Evolutionary conservation across 768 basidiomycete genomes (phyloP).

Genomic region (Pleurotus giganteus): DNA sequence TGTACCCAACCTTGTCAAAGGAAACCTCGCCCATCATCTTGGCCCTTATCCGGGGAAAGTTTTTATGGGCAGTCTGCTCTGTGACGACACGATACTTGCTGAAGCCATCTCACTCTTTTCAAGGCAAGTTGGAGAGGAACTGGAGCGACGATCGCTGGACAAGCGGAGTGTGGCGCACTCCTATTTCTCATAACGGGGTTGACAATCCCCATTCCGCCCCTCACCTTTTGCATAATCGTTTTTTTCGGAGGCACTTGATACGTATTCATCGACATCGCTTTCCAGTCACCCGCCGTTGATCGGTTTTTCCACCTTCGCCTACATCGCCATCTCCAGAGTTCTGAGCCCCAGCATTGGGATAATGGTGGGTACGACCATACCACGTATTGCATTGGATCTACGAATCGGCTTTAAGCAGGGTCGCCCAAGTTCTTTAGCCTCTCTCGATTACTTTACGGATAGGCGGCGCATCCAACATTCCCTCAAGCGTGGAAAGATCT

Average conservation of each 20-base stretch:
- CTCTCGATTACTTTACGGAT: background rate
- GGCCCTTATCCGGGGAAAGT: conserved; percentile 23
- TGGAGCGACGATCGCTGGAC: conserved; percentile 1
- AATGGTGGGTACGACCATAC: too few relatives aligned
- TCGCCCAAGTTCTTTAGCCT: background rate
- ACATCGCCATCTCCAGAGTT: background rate
- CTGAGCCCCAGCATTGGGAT: too few relatives aligned
- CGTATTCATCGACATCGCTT: background rate
- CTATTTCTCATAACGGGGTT: background rate
- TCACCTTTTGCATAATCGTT: background rate
- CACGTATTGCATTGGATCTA: too few relatives aligned
- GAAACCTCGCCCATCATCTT: conserved; percentile 43
- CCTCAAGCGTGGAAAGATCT: background rate
- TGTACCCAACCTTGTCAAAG: conserved; percentile 41
- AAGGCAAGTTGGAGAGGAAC: background rate
- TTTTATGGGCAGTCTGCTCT: conserved; percentile 5
- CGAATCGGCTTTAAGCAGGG: too few relatives aligned
- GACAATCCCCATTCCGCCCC: background rate
- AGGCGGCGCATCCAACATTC: background rate
- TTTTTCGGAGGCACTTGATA: too few relatives aligned
- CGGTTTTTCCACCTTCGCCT: background rate
- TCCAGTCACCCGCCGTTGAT: background rate
- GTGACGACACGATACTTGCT: conserved; percentile 3
- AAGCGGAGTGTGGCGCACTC: background rate
- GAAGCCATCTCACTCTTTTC: conserved; percentile 2